Conservation (phyloP, 139 green algal genomes). For the Haematococcus sp. region DNA sequence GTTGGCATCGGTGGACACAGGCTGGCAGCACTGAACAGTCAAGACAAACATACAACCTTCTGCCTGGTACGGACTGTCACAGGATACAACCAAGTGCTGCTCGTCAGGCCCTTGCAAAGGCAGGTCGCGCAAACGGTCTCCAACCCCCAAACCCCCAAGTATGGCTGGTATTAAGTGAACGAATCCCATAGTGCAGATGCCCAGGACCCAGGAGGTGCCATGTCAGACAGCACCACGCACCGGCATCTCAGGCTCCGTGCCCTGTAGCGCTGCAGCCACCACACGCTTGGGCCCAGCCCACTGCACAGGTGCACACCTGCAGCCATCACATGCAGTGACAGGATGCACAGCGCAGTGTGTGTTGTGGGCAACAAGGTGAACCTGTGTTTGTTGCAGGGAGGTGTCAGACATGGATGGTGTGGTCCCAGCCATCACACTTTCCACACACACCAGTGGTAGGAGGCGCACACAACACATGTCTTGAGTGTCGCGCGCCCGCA, state of each 20-base stretch:
- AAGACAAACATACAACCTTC: not conserved
- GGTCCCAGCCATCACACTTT: no score
- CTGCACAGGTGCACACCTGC: slow-evolving; percentile 36
- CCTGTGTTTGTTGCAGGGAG: no score
- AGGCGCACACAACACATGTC: no score
- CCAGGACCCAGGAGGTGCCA: no score
- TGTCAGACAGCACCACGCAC: not conserved
- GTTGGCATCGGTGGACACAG: not conserved
- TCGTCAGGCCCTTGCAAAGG: slow-evolving; percentile 18
- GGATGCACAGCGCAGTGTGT: no score
- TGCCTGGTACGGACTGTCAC: no score
- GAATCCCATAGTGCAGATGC: no score
- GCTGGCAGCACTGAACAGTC: not conserved
- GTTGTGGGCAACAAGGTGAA: no score
- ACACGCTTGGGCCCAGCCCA: slow-evolving; percentile 52
- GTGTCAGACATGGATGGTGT: no score
- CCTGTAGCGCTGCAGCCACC: slow-evolving; percentile 15
- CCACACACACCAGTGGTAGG: no score
- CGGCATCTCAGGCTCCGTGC: slow-evolving; percentile 6
- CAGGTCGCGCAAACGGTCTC: not conserved
- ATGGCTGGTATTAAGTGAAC: not conserved
- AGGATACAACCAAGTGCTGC: slow-evolving; percentile 22
- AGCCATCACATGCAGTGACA: no score
- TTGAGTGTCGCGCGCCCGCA: no score
- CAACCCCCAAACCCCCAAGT: not conserved